Evolutionary conservation across 257 asterid genomes (phyloP), one percentile per base, ranked within the genome.

Genomic region (Plantago ovata): DNA sequence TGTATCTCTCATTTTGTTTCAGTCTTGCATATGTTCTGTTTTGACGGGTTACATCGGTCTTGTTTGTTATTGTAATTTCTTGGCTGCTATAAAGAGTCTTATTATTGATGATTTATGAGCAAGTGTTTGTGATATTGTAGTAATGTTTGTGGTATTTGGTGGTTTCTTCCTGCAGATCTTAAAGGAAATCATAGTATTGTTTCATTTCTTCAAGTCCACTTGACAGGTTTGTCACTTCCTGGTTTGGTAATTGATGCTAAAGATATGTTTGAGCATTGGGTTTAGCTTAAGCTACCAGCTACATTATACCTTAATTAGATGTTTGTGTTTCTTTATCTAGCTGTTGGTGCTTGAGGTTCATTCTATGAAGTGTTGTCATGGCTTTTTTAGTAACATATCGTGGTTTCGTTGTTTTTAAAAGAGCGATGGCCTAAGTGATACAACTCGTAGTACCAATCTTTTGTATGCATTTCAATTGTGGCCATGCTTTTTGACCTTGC

Each of bases 161-260:
- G 14, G 53, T 28, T 28, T 28, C 36, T 64, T 62, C 24, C 53
- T 72, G 71, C 76, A 76, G 78, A 76, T 76, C 73, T 58, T 60
- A 51, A 65, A 72, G 69, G 71, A 65, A 62, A 44, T 24, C 49
- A 13, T 32, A n/a, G 63, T 56, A 57, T 43, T 60, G 49, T 19
- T 50, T 38, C 45, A 14, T 56, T 53, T 44, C 57, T n/a, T 59
- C 11, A 55, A 49, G 65, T 24, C 62, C 54, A 60, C 68, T 38
- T 45, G 55, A 32, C 56, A 71, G 72, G 67, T 75, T 21, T 68
- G 46, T 56, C 54, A 50, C 61, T 67, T 60, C 19, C 33, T 67
- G 18, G 61, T 56, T 57, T 58, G 24, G 14, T 1, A 8, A 20
- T 4, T 58, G 12, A 13, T 10, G n/a, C 45, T 65, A 16, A 16